phyloP scores from a whole-genome alignment of 139 green algal species.

The Coelastrella sp. region DNA sequence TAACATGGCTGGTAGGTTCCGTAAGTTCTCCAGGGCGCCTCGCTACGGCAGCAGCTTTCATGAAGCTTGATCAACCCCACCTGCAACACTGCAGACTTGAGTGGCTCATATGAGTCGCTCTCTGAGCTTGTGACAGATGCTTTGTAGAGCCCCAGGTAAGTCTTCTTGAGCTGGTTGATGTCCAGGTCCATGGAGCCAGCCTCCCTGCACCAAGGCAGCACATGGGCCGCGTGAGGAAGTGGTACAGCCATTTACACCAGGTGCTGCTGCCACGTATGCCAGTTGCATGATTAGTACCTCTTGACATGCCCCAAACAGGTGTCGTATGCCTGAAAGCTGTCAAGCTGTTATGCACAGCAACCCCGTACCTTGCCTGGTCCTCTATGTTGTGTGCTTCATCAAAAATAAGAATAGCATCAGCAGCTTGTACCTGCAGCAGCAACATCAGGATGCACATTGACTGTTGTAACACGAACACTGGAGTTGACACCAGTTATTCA shows the following conservation, averaged over 20 bases:
- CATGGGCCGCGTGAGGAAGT: background rate
- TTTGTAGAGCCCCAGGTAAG: background rate
- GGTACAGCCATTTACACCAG: too few relatives aligned
- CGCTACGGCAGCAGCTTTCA: too few relatives aligned
- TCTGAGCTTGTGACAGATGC: constrained; percentile 6
- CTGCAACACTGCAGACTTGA: constrained; percentile 5
- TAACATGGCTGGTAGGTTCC: too few relatives aligned
- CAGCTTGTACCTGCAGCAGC: constrained; percentile 80
- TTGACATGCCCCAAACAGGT: too few relatives aligned
- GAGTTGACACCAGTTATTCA: too few relatives aligned
- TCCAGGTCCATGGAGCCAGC: constrained; percentile 74
- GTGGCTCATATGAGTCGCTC: constrained; percentile 16
- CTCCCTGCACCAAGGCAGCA: constrained; percentile 54
- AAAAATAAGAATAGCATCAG: constrained; percentile 89
- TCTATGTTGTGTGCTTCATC: constrained; percentile 99
- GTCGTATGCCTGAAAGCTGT: too few relatives aligned
- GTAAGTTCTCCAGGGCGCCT: too few relatives aligned
- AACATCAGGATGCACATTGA: too few relatives aligned
- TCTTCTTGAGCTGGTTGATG: constrained; percentile 46
- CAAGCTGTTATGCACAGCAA: background rate
- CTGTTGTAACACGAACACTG: too few relatives aligned
- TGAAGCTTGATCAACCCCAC: background rate
- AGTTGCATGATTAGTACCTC: too few relatives aligned
- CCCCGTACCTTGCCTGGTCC: constrained; percentile 73
- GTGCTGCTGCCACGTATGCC: too few relatives aligned